Evolutionary conservation across 768 basidiomycete species (phyloP), one percentile per base, ranked within the genome.

Genomic region (Auricularia sp.): DNA sequence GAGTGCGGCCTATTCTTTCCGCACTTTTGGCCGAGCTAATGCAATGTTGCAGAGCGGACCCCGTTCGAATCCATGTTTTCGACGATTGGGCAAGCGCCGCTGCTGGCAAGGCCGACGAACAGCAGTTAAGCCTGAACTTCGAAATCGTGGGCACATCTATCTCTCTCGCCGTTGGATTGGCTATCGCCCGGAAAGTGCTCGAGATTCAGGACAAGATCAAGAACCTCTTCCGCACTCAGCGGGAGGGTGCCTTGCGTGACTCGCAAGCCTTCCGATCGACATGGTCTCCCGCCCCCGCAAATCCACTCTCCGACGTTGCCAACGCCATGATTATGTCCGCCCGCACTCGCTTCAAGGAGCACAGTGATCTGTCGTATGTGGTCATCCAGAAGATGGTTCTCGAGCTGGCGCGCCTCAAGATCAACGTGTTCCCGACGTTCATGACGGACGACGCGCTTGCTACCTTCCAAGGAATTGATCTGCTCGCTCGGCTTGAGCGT

Each of bases 251-350:
- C 2, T 85, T 85, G 67, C 80, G 85, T 45, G 90, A 92, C 75
- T 93, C 92, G 1, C 82, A 81, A 65, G 85, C 87, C 1, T 94
- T 90, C 79, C 80, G 88, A 29, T 80, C 82, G n/a, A 84, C 85
- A 14, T 83, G 83, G n/a, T 78, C 81, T 4, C 86, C 88, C 4
- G 87, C 84, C 70, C 89, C 89, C 6, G 87, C 87, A 62, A 92
- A 92, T 68, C 86, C 92, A 1, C 77, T 94, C 16, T 90, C 90
- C 1, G 84, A 88, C 13, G 90, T 94, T n/a, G 92, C 92, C 1
- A 85, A 89, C 67, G 89, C 91, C 36, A 90, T 93, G 85, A 74
- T 94, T 45, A 79, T 82, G 64, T 89, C 90, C 0, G 89, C 92
- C 34, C 82, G 85, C 51, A 85, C 78, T 54, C 83, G 85, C 24